Evolutionary conservation across 2,329 filamentous ascomycete genomes (phyloP).

Genomic region (Diaporthe destruens): DNA sequence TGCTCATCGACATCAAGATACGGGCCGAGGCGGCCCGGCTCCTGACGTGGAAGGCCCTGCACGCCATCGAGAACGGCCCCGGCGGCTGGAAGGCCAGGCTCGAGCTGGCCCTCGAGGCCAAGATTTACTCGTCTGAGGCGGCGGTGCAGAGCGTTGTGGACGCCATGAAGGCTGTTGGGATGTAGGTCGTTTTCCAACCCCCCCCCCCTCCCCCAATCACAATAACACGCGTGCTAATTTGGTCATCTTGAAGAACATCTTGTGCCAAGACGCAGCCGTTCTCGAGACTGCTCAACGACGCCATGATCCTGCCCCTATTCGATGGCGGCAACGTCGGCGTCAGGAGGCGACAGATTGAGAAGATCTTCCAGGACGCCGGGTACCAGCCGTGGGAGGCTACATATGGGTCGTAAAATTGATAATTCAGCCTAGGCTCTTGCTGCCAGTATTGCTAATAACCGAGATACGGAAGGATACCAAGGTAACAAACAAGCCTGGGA

Average conservation of each 20-base stretch:
- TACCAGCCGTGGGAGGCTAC: conserved; percentile 62
- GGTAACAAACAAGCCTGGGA: too few species aligned
- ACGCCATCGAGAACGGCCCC: conserved; percentile 55
- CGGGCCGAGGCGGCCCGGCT: conserved; percentile 44
- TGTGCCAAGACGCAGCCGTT: conserved; percentile 59
- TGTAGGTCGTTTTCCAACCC: conserved; percentile 50
- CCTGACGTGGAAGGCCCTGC: conserved; percentile 64
- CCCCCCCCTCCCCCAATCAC: too few species aligned
- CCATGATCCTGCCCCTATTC: conserved; percentile 62
- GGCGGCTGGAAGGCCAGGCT: conserved; percentile 54
- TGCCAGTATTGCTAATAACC: too few species aligned
- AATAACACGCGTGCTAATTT: conserved; percentile 22
- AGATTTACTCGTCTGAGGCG: conserved; percentile 63
- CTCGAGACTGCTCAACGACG: conserved; percentile 57
- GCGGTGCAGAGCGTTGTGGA: conserved; percentile 61
- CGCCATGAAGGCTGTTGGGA: conserved; percentile 64
- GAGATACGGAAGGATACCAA: too few species aligned
- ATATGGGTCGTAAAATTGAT: not conserved
- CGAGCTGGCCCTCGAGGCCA: conserved; percentile 62
- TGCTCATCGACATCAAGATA: conserved; percentile 52
- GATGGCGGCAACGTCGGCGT: conserved; percentile 68
- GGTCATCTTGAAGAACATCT: conserved; percentile 48
- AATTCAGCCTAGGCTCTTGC: too few species aligned
- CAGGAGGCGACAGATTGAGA: conserved; percentile 61
- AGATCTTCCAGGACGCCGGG: conserved; percentile 56